These are phyloP conservation scores for Limnomonas spitsbergensis DNA, from an alignment of 139 green algal genomes.

Conservation along the genomic window DNA sequence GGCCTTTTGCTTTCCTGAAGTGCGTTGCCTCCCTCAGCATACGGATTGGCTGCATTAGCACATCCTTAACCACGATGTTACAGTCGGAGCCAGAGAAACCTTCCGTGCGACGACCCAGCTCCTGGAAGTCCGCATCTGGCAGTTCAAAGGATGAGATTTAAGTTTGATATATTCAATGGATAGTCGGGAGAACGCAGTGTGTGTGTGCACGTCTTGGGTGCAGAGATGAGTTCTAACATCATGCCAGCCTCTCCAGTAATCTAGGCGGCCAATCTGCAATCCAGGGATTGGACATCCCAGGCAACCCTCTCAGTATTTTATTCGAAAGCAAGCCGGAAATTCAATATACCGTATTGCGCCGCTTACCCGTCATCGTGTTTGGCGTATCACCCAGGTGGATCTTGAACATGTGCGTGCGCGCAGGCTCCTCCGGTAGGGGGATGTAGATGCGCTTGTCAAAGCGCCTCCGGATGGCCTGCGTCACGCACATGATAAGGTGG, in stretches of 20 bases:
- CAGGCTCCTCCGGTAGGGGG: slow-evolving; percentile 85
- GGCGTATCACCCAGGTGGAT: slow-evolving; percentile 94
- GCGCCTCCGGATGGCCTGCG: slow-evolving; percentile 55
- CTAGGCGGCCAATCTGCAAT: too few species aligned
- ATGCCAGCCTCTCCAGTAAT: too few species aligned
- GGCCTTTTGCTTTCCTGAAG: slow-evolving; percentile 67
- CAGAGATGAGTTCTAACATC: too few species aligned
- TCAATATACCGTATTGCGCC: too few species aligned
- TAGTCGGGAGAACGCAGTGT: too few species aligned
- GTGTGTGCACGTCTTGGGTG: too few species aligned
- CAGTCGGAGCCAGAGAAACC: slow-evolving; percentile 90
- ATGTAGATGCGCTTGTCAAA: slow-evolving; percentile 99
- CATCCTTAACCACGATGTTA: slow-evolving; percentile 87
- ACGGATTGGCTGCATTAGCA: slow-evolving; percentile 97
- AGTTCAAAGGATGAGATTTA: too few species aligned
- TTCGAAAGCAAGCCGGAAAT: too few species aligned
- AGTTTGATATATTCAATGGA: too few species aligned
- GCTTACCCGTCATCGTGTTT: slow-evolving; percentile 62
- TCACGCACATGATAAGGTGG: not conserved
- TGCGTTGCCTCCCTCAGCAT: slow-evolving; percentile 87
- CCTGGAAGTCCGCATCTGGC: slow-evolving; percentile 66
- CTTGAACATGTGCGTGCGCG: slow-evolving; percentile 93
- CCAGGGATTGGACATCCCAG: too few species aligned
- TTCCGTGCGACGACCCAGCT: slow-evolving; percentile 76
- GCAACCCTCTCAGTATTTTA: too few species aligned